Percentiles rank a stretch among this genome's conserved stretches.
Evolutionary conservation across 1,139 yeast species (phyloP).

Genomic region (Kodamaea sp.): DNA sequence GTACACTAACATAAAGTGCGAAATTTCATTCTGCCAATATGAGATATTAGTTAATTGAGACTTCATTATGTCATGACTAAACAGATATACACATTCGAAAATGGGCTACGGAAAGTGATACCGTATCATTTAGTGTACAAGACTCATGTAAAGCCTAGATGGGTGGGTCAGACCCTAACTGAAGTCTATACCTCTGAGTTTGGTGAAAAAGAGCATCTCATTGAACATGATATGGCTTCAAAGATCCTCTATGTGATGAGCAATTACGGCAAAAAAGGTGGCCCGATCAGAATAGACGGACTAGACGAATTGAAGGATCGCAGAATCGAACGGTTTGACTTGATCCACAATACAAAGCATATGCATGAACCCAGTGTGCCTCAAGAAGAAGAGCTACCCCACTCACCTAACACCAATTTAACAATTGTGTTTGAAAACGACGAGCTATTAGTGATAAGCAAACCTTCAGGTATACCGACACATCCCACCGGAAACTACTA

Average conservation of each 20-base stretch:
- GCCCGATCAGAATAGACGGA: conserved; percentile 22
- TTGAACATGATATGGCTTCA: conserved; percentile 27
- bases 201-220: conserved; percentile 31
- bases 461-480: conserved; percentile 77
- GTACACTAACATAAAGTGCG: no score
- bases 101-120: conserved; percentile 45
- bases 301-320: conserved; percentile 23
- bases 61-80: background rate
- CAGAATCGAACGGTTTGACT: conserved; percentile 47
- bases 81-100: conserved; percentile 25
- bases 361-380: conserved; percentile 64
- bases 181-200: conserved; percentile 49
- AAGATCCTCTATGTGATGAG: conserved; percentile 28
- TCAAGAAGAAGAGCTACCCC: conserved; percentile 20
- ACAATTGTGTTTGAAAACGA: conserved; percentile 47
- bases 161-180: conserved; percentile 46
- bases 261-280: conserved; percentile 28
- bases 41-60: no score
- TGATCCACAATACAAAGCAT: conserved; percentile 49
- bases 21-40: no score
- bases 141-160: conserved; percentile 49
- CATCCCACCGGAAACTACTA: conserved; percentile 75
- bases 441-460: conserved; percentile 59
- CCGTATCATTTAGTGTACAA: conserved; percentile 46
- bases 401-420: conserved; percentile 12